These are phyloP conservation scores for Lizonia empirigonia DNA, from an alignment of 2,329 filamentous ascomycete species.

Conservation along the genomic window DNA sequence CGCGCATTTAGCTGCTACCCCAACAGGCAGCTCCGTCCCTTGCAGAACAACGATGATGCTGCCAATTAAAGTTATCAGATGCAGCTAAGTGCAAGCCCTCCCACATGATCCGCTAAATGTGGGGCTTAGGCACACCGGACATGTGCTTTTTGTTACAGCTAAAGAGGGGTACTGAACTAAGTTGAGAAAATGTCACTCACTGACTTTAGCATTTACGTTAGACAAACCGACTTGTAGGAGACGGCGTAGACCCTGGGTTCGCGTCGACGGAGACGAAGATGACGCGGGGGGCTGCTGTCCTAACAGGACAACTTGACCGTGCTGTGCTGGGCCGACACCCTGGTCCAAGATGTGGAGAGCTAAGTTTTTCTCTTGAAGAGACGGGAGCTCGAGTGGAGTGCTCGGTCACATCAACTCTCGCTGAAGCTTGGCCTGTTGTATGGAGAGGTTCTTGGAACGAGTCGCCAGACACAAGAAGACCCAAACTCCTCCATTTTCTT, in stretches of 20 bases:
- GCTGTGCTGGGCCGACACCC: constrained; percentile 19
- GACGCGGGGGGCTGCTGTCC: constrained; percentile 28
- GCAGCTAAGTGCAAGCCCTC: constrained; percentile 21
- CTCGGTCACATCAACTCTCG: constrained; percentile 15
- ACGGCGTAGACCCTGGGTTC: constrained; percentile 13
- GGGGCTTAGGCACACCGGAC: constrained; percentile 16
- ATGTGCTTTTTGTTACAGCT: constrained; percentile 26
- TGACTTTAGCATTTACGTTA: constrained; percentile 26
- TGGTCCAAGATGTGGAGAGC: constrained; percentile 20
- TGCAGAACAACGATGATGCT: constrained; percentile 14
- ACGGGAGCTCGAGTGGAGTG: constrained; percentile 19
- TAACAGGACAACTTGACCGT: constrained; percentile 12
- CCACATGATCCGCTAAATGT: constrained; percentile 37
- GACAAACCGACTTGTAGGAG: constrained; percentile 2
- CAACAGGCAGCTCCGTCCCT: constrained; percentile 28
- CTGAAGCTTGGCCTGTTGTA: constrained; percentile 32
- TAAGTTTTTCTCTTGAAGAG: constrained; percentile 18
- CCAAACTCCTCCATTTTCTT: constrained; percentile 9
- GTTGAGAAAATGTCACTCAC: background rate
- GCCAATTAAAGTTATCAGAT: constrained; percentile 43
- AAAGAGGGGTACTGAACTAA: constrained; percentile 26
- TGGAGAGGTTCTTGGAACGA: constrained; percentile 24
- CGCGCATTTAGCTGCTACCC: constrained; percentile 14
- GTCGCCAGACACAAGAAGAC: constrained; percentile 13
- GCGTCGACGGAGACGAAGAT: constrained; percentile 19